Evolutionary conservation across 495 filamentous ascomycete genomes (phyloP).

Genomic region (Daldinia decipiens): DNA sequence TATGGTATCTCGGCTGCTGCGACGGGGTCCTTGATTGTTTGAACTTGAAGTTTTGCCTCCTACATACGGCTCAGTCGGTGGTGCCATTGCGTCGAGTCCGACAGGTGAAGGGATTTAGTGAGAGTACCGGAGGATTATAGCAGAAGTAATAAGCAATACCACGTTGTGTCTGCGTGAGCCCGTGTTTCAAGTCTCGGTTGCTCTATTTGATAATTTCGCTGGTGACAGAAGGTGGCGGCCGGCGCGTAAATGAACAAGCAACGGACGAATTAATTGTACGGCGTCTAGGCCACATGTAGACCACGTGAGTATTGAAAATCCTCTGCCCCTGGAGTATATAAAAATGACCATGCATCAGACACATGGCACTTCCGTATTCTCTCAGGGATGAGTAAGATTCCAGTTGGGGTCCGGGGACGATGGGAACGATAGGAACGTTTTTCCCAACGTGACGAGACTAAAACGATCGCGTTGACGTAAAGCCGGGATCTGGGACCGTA

Average conservation of each 20-base stretch:
- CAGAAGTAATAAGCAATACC: too few species aligned
- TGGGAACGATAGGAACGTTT: background rate
- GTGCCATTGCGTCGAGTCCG: background rate
- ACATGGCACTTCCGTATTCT: conserved; percentile 17
- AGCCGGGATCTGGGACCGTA: conserved; percentile 25
- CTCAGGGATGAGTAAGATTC: background rate
- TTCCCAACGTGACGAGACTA: conserved; percentile 9
- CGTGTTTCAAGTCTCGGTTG: conserved; percentile 20
- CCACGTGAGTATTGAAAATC: conserved; percentile 29
- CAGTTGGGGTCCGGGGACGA: conserved; percentile 6
- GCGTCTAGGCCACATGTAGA: conserved; percentile 15
- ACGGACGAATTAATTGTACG: background rate
- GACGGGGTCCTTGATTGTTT: conserved; percentile 3
- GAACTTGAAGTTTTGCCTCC: conserved; percentile 3
- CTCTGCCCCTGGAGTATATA: background rate
- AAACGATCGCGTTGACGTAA: conserved; percentile 11
- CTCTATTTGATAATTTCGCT: conserved; percentile 2
- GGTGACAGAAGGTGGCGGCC: conserved; percentile 14
- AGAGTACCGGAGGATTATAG: background rate
- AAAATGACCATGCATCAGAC: conserved; percentile 14
- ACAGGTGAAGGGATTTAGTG: background rate
- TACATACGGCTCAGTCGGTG: conserved; percentile 11
- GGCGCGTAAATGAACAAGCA: conserved; percentile 16
- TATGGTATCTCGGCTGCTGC: background rate
- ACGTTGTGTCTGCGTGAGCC: background rate